These are phyloP conservation scores for Pichia eremophila DNA, from an alignment of 805 yeast genomes.

Conservation along the genomic window DNA sequence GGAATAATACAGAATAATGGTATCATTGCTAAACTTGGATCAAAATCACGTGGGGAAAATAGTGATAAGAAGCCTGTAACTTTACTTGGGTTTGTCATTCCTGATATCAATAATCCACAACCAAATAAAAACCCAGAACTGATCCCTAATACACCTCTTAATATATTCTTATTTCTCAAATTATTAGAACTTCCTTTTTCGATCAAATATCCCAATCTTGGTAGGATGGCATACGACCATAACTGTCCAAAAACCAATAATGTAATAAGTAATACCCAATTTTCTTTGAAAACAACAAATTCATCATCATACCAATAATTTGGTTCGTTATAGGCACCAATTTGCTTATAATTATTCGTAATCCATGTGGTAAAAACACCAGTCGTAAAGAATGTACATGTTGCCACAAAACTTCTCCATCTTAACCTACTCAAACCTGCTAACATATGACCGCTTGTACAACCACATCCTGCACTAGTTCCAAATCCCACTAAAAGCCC, in stretches of 20 bases:
- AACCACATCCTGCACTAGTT: slow-evolving; percentile 38
- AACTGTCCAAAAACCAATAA: slow-evolving; percentile 7
- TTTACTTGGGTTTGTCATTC: slow-evolving; percentile 36
- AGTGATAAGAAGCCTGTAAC: slow-evolving; percentile 39
- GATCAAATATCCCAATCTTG: slow-evolving; percentile 12
- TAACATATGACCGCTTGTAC: slow-evolving; percentile 50
- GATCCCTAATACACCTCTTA: slow-evolving; percentile 14
- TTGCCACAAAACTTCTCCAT: slow-evolving; percentile 36
- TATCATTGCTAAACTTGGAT: slow-evolving; percentile 39
- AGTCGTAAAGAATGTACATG: slow-evolving; percentile 26
- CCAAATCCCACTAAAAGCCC: slow-evolving; percentile 41
- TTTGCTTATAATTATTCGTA: slow-evolving; percentile 1
- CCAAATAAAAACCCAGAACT: slow-evolving; percentile 31
- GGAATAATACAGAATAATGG: slow-evolving; percentile 36
- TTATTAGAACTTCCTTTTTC: background rate
- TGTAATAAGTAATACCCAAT: slow-evolving; percentile 8
- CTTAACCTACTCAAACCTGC: slow-evolving; percentile 40
- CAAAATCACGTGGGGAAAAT: slow-evolving; percentile 28
- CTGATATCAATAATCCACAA: slow-evolving; percentile 36
- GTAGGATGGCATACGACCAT: slow-evolving; percentile 22
- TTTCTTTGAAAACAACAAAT: slow-evolving; percentile 11
- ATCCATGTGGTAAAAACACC: slow-evolving; percentile 24
- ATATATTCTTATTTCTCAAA: background rate
- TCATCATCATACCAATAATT: slow-evolving; percentile 15
- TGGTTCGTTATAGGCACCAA: slow-evolving; percentile 2